Evolutionary conservation across 2,329 filamentous ascomycete species (phyloP).

Genomic region (Stagonosporopsis vannaccii): DNA sequence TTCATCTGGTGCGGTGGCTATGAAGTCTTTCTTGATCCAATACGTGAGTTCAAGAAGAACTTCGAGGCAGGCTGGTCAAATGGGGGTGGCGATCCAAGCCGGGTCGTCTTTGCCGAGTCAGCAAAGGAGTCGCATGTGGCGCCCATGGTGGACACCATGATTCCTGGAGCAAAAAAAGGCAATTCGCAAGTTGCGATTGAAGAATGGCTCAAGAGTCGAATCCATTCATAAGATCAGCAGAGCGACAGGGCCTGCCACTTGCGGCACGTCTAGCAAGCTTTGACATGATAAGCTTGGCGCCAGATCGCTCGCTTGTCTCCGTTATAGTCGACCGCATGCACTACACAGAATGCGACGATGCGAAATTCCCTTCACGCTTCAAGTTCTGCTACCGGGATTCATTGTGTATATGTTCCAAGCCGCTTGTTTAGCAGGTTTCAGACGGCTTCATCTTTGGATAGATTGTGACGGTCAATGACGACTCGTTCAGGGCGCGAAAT

Average conservation of each 20-base stretch:
- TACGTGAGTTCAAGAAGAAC: constrained; percentile 14
- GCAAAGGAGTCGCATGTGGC: constrained; percentile 27
- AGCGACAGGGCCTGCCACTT: not conserved
- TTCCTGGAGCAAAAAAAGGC: constrained; percentile 11
- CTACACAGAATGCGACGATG: not conserved
- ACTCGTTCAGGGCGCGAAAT: not conserved
- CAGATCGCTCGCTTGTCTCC: constrained; percentile 5
- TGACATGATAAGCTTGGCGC: constrained; percentile 8
- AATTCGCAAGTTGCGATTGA: constrained; percentile 22
- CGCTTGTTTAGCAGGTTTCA: too few species aligned
- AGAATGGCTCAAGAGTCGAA: constrained; percentile 20
- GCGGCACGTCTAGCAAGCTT: constrained; percentile 12
- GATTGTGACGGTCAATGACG: not conserved
- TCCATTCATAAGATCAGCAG: constrained; percentile 13
- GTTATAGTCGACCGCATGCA: not conserved
- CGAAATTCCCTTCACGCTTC: too few species aligned
- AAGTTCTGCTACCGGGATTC: not conserved
- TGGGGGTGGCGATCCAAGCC: constrained; percentile 22
- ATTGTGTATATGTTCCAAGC: not conserved
- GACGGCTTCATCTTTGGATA: not conserved
- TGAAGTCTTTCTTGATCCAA: constrained; percentile 24
- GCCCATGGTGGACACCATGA: constrained; percentile 29
- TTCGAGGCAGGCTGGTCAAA: constrained; percentile 25
- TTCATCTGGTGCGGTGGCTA: constrained; percentile 20
- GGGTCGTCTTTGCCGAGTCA: constrained; percentile 21